phyloP scores from a whole-genome alignment of 2,329 filamentous ascomycete species.

The Ophiocordyceps sinensis region DNA sequence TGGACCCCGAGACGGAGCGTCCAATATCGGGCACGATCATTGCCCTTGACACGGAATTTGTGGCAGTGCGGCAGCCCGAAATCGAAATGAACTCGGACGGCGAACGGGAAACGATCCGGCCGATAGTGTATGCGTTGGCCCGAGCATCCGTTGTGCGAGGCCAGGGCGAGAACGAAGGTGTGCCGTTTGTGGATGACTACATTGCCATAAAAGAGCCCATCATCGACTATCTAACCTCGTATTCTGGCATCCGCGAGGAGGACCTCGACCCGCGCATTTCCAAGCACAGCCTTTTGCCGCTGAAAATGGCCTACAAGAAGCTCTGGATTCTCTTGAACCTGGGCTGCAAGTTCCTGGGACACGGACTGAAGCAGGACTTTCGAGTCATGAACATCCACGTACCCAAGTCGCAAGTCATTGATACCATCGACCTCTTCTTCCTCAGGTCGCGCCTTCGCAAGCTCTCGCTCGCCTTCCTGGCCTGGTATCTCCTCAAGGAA shows the following conservation, averaged over 20 bases:
- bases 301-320: constrained; percentile 95
- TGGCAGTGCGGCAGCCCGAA: constrained; percentile 80
- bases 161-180: constrained; percentile 58
- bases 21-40: constrained; percentile 62
- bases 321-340: constrained; percentile 93
- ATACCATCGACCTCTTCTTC: constrained; percentile 87
- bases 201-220: constrained; percentile 83
- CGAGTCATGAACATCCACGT: constrained; percentile 97
- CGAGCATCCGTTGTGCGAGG: constrained; percentile 83
- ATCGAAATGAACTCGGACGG: constrained; percentile 95
- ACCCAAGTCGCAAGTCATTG: constrained; percentile 77
- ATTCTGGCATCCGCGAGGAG: constrained; percentile 75
- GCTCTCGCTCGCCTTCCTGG: constrained; percentile 78
- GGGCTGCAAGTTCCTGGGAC: constrained; percentile 85
- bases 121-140: constrained; percentile 82
- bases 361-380: constrained; percentile 89
- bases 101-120: constrained; percentile 79
- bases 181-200: constrained; percentile 94
- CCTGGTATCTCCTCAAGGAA: constrained; percentile 81
- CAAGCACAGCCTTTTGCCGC: constrained; percentile 66
- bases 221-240: constrained; percentile 88
- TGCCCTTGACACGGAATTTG: constrained; percentile 92
- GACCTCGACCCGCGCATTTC: constrained; percentile 72
- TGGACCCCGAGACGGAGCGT: constrained; percentile 45
- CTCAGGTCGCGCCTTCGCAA: constrained; percentile 70